phyloP scores from a whole-genome alignment of 2,329 filamentous ascomycete genomes.

The Leptographium procerum region DNA sequence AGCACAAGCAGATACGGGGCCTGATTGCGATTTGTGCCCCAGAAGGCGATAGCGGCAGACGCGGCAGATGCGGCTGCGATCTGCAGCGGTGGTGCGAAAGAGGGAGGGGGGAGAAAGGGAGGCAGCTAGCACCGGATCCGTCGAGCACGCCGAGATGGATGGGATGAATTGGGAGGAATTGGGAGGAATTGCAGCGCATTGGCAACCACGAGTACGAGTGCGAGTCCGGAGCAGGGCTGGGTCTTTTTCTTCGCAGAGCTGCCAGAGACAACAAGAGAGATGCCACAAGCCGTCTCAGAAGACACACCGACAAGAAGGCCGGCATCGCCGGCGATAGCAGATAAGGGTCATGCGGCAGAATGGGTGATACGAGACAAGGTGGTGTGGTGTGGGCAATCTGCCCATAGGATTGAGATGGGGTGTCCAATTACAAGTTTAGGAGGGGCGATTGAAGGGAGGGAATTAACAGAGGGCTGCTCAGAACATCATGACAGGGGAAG shows the following conservation, averaged over 20 bases:
- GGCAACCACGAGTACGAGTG: no score
- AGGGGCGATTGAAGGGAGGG: background rate
- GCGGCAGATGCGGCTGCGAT: background rate
- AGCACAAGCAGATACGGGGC: background rate
- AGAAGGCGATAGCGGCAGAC: background rate
- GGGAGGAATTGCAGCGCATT: background rate
- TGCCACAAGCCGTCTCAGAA: background rate
- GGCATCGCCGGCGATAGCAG: background rate
- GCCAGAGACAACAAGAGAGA: no score
- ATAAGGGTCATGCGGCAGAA: constrained; percentile 1
- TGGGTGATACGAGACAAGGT: background rate
- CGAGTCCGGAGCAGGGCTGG: no score
- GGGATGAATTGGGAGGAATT: no score
- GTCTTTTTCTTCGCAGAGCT: no score
- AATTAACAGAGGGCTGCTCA: background rate
- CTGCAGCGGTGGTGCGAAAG: background rate
- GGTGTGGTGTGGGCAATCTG: constrained; percentile 1
- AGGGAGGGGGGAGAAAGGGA: background rate
- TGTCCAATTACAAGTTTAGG: background rate
- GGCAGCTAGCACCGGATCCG: background rate
- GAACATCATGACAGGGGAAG: background rate
- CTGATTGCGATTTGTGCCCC: no score
- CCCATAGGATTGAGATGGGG: background rate
- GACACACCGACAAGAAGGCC: background rate
- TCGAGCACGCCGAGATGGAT: background rate